phyloP scores from a whole-genome alignment of 495 filamentous ascomycete genomes.

The Articulospora tetracladia region DNA sequence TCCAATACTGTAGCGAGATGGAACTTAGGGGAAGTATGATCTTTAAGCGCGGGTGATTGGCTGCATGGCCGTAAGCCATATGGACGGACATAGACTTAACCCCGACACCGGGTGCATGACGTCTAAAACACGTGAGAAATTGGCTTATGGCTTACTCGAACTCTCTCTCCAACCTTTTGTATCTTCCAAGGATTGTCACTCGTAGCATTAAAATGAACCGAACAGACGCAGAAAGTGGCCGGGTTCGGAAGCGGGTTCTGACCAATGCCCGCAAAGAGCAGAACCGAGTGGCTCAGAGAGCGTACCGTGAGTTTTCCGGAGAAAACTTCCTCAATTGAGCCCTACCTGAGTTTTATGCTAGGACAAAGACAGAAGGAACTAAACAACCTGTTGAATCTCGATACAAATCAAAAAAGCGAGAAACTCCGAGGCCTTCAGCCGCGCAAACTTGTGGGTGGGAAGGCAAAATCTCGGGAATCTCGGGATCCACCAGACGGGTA shows the following conservation, averaged over 20 bases:
- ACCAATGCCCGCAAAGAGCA: conserved; percentile 39
- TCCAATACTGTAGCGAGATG: neutral
- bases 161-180: too few relatives aligned
- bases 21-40: neutral
- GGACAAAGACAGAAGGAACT: conserved; percentile 9
- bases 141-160: neutral
- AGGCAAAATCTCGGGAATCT: neutral
- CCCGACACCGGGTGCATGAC: neutral
- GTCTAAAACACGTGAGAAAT: neutral
- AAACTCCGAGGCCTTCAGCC: neutral
- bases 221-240: neutral
- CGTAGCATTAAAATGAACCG: neutral
- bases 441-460: neutral
- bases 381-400: neutral
- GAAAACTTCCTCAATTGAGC: neutral
- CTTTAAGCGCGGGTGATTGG: conserved; percentile 1
- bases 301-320: conserved; percentile 31
- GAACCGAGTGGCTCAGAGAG: conserved; percentile 37
- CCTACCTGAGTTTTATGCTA: neutral
- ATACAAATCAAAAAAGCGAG: neutral
- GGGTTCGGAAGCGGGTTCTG: conserved; percentile 31
- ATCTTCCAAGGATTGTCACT: too few relatives aligned
- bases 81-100: neutral
- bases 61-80: neutral
- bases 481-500: neutral